Evolutionary conservation across 768 basidiomycete genomes (phyloP).

Genomic region (Lactarius akahatsu): DNA sequence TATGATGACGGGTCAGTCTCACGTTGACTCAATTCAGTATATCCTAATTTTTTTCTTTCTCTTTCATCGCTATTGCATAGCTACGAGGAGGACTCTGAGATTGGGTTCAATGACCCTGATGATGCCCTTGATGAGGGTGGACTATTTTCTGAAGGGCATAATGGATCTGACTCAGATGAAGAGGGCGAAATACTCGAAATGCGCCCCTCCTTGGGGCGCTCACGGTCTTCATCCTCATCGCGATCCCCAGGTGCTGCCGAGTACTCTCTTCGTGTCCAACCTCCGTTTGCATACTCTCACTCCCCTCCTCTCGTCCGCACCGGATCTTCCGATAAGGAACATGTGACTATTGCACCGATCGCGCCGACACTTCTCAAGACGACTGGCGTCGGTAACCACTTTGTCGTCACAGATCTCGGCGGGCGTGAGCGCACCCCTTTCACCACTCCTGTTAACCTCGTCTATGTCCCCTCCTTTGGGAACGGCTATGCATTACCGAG

Average conservation of each 20-base stretch:
- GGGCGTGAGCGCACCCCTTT: constrained; percentile 25
- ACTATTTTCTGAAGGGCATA: constrained; percentile 32
- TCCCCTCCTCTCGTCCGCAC: constrained; percentile 36
- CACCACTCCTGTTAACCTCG: constrained; percentile 60
- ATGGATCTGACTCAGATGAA: constrained; percentile 39
- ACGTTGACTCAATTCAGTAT: not conserved
- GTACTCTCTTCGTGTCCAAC: constrained; percentile 28
- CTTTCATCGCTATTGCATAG: constrained; percentile 36
- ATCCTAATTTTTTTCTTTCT: constrained; percentile 15
- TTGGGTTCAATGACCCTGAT: constrained; percentile 50
- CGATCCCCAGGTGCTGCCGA: constrained; percentile 29
- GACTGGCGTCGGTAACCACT: constrained; percentile 47
- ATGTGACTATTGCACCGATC: constrained; percentile 69
- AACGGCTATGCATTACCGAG: constrained; percentile 32
- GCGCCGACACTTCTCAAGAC: constrained; percentile 88
- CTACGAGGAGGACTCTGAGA: constrained; percentile 70
- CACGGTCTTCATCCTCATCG: constrained; percentile 44
- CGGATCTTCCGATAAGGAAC: constrained; percentile 45
- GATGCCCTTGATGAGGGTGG: constrained; percentile 37
- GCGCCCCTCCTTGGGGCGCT: constrained; percentile 42
- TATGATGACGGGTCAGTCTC: constrained; percentile 65
- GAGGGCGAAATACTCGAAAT: constrained; percentile 65
- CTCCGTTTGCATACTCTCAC: constrained; percentile 29
- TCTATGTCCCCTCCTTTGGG: constrained; percentile 60
- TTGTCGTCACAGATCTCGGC: constrained; percentile 34